Conservation (phyloP, 371 early-diverging fungal genomes). For the Phascolomyces articulosus region DNA sequence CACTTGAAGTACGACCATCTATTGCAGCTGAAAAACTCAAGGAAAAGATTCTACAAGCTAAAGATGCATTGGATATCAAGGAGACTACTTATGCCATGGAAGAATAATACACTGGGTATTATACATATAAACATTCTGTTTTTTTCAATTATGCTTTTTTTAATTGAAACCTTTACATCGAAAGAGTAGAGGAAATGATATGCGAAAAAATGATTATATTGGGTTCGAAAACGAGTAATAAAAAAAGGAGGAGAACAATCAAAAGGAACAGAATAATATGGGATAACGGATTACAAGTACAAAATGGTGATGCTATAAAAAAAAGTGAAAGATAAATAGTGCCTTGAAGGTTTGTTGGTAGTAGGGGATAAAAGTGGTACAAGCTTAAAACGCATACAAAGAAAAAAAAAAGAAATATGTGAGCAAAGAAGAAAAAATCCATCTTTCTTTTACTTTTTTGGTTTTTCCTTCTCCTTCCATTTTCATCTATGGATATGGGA, state of each 20-base stretch:
- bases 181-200: too few species aligned
- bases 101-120: neutral
- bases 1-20: slow-evolving; percentile 8
- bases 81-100: neutral
- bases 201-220: too few species aligned
- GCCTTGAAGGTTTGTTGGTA: too few species aligned
- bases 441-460: too few species aligned
- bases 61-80: neutral
- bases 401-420: too few species aligned
- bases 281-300: neutral
- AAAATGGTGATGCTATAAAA: neutral
- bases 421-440: too few species aligned
- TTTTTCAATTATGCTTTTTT: neutral
- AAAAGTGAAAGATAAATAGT: neutral
- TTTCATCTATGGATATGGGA: too few species aligned
- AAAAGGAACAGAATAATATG: neutral
- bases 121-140: neutral
- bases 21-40: slow-evolving; percentile 9
- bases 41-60: slow-evolving; percentile 9
- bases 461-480: too few species aligned
- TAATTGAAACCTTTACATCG: neutral
- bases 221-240: neutral
- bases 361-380: too few species aligned
- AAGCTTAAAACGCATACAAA: too few species aligned
- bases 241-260: neutral